Conservation (phyloP, 108 stramenopile species). For the Nitzschia sp. region DNA sequence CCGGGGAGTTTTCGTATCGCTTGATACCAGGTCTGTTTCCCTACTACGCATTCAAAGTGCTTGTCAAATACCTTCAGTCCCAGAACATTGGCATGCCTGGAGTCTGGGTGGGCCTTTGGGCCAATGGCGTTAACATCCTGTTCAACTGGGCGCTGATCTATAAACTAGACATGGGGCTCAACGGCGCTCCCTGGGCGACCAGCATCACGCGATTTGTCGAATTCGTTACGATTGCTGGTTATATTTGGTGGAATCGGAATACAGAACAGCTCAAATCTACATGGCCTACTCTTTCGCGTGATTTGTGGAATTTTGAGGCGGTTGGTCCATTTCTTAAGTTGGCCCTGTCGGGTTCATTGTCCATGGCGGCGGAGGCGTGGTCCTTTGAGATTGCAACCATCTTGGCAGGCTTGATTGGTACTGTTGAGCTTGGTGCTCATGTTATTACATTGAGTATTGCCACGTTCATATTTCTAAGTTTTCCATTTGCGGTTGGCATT, state of each 20-base stretch:
- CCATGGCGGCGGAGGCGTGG: conserved; percentile 44
- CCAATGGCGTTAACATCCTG: conserved; percentile 44
- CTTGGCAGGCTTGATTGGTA: conserved; percentile 44
- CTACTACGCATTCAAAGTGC: conserved; percentile 41
- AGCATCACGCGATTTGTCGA: conserved; percentile 38
- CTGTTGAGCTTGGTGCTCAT: conserved; percentile 40
- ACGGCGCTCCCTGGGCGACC: conserved; percentile 51
- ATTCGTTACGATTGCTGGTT: conserved; percentile 29
- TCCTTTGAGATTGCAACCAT: conserved; percentile 49
- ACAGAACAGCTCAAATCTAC: conserved; percentile 20
- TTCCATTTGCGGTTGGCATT: conserved; percentile 48
- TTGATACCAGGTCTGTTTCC: conserved; percentile 51
- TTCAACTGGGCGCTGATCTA: conserved; percentile 50
- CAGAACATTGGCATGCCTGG: conserved; percentile 40
- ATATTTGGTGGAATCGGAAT: conserved; percentile 18
- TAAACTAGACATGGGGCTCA: conserved; percentile 24
- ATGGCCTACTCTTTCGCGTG: conserved; percentile 26
- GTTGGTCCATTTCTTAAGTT: conserved; percentile 27
- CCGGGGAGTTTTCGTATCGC: conserved; percentile 40
- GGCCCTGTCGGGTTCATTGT: conserved; percentile 37
- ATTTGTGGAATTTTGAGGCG: conserved; percentile 15
- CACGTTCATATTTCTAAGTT: conserved; percentile 38
- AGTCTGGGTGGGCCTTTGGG: conserved; percentile 39
- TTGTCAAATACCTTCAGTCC: conserved; percentile 47
- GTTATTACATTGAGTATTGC: conserved; percentile 39